Conservation (phyloP, 352 stramenopile species). For the Globisporangium viniferum region DNA sequence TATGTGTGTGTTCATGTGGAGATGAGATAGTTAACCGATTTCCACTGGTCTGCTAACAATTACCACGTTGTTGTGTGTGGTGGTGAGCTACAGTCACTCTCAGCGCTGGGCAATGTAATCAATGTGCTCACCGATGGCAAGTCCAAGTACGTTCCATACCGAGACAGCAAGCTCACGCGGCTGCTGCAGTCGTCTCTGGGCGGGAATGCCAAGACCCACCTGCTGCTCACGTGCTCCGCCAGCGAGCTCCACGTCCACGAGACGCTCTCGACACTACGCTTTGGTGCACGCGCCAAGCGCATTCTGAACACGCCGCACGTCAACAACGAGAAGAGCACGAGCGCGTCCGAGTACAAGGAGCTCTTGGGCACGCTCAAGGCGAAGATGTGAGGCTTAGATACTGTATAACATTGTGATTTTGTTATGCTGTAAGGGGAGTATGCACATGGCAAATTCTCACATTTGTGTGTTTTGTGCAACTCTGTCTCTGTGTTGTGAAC, state of each 20-base stretch:
- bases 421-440: neutral
- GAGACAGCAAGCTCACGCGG: constrained; percentile 88
- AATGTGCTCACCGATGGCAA: constrained; percentile 49
- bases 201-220: constrained; percentile 85
- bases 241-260: constrained; percentile 43
- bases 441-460: neutral
- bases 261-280: constrained; percentile 88
- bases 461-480: neutral
- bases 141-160: constrained; percentile 61
- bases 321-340: constrained; percentile 51
- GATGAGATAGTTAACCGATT: neutral
- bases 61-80: neutral
- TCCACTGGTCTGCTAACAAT: neutral
- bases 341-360: constrained; percentile 18
- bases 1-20: too few relatives aligned
- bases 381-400: constrained; percentile 40
- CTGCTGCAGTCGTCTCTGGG: constrained; percentile 85
- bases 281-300: constrained; percentile 84
- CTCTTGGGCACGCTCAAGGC: constrained; percentile 46
- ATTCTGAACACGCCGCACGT: constrained; percentile 71
- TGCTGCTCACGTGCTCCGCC: constrained; percentile 66
- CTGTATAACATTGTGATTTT: neutral
- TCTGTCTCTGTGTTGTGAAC: neutral
- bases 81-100: constrained; percentile 46
- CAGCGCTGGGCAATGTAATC: constrained; percentile 69